Base-by-base conservation (phyloP, 805 yeast species). In the Blastobotrys chiropterorum region DNA sequence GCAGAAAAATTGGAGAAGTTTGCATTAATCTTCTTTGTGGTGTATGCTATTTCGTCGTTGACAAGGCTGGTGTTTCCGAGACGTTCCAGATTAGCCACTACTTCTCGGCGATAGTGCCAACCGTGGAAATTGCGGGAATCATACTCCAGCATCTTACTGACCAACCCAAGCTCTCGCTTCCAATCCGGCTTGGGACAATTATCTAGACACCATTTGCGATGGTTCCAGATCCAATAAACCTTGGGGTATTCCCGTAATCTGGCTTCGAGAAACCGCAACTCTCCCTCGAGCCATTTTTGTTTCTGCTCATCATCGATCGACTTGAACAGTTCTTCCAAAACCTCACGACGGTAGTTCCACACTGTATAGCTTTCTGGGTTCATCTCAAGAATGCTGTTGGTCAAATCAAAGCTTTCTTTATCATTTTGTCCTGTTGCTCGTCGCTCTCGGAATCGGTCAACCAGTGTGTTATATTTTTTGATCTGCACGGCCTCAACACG, bases 181-280 rank as follows among this genome's bases (percentile, higher is more conserved):
- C 95, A 89, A 50, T 83, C 69, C 8, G 84, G 79, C 0, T 62
- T 59, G 1, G 76, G 73, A 34, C 79, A 78, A 16, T 72, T 64
- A 38, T 78, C 75, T 40, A 92, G 67, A 44, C 86, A 77, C 98
- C 99, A 94, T 8, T 78, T 70, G 38, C 99, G 74, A 65, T 94
- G 97, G 59, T 83, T 86, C 97, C 98, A 94, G 11, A 94, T 83
- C 97, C 98, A 94, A 64, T 94, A 94, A 41, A 90, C 88, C 65
- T 94, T 94, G 1, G 99, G 98, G 58, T 69, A 83, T 51, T 74
- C 68, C 50, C 78, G 78, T 59, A 94, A 68, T 57, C 81, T 78
- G 0, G 65, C 67, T 70, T 83, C 72, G 1, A 82, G 74, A 62
- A 87, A 81, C 20, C 67, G 57, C 44, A 94, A 71, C 57, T 92